Percentiles rank a stretch among this genome's conserved stretches.
Evolutionary conservation across 331 rosid species (phyloP).

Genomic region (Stylosanthes scabra): DNA sequence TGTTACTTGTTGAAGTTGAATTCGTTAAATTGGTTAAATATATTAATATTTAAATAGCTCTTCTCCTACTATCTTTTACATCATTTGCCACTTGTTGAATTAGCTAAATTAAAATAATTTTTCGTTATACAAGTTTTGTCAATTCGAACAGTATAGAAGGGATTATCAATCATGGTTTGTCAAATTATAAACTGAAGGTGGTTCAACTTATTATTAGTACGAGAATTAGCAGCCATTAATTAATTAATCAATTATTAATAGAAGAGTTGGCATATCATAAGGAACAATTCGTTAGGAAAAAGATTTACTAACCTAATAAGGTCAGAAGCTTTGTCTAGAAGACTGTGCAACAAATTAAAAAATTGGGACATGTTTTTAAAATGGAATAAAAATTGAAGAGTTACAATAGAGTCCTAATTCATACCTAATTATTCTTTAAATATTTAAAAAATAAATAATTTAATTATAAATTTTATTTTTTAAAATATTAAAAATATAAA

Average conservation of each 20-base stretch:
- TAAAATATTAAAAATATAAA: too few relatives aligned
- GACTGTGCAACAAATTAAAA: neutral
- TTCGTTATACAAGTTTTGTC: neutral
- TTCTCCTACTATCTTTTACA: neutral
- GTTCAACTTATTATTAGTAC: conserved; percentile 38
- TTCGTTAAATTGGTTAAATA: conserved; percentile 36
- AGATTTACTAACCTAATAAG: neutral
- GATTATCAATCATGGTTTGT: conserved; percentile 29
- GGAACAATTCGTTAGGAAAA: conserved; percentile 2
- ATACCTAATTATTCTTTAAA: too few relatives aligned
- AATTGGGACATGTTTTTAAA: too few relatives aligned
- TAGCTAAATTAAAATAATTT: conserved; percentile 32
- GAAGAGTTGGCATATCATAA: conserved; percentile 32
- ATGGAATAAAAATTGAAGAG: too few relatives aligned
- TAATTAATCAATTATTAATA: conserved; percentile 23
- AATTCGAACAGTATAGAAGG: conserved; percentile 27
- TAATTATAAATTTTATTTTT: too few relatives aligned
- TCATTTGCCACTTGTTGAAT: conserved; percentile 14
- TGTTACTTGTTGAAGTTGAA: conserved; percentile 38
- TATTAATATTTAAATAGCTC: neutral
- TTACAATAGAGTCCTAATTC: too few relatives aligned
- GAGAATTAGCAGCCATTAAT: conserved; percentile 26
- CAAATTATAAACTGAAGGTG: conserved; percentile 30
- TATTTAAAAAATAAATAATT: too few relatives aligned
- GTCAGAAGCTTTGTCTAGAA: conserved; percentile 28